Base-by-base conservation (phyloP, 2,329 filamentous ascomycete genomes). In the Phyllosticta citriasiana region DNA sequence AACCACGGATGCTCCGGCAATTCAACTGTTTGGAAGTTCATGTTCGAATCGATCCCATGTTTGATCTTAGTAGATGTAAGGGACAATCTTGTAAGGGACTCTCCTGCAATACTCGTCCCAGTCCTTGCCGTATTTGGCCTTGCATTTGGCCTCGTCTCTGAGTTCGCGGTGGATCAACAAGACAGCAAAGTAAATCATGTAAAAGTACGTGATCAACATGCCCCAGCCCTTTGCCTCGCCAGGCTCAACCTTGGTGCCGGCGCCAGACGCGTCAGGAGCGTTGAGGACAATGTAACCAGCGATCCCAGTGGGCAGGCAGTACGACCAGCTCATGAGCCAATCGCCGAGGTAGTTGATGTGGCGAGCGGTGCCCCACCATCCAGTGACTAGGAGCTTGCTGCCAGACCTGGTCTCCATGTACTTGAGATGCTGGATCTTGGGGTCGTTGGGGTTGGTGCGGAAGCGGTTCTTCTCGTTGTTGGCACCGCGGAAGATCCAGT, bases 271-370 rank as follows among this genome's bases (percentile, higher is more conserved):
- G 40, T 47, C 40, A 19, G 40, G 40, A 19, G 40, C 40, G 57
- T 80, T 78, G 53, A 81, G 75, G 57, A 96, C 85, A 51, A 86
- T 78, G 72, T 93, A 96, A 12, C 92, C 92, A 0, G 91, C 88
- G 63, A 95, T 73, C 0, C 89, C 89, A 0, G 92, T 96, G 1
- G 93, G 92, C 53, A 97, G 80, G 66, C 86, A 90, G 76, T 94
- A 97, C 0, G 91, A 85, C 90, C 91, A 97, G 8, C 88, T 84
- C 84, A 96, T 92, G 66, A 94, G 81, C 92, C 92, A 97, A 77
- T 97, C 93, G 58, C 92, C 93, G 0, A 96, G 77, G 76, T 97
- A 97, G 78, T 97, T 97, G 80, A 97, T 93, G 76, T 97, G 93
- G 52, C 93, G 85, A 0, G 92, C 88, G 24, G 84, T 80, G 53